A percentile compares a stretch with the other conserved stretches of the same genome.
Evolutionary conservation across 768 basidiomycete species (phyloP).

Genomic region (Rhizopogon vulgaris): DNA sequence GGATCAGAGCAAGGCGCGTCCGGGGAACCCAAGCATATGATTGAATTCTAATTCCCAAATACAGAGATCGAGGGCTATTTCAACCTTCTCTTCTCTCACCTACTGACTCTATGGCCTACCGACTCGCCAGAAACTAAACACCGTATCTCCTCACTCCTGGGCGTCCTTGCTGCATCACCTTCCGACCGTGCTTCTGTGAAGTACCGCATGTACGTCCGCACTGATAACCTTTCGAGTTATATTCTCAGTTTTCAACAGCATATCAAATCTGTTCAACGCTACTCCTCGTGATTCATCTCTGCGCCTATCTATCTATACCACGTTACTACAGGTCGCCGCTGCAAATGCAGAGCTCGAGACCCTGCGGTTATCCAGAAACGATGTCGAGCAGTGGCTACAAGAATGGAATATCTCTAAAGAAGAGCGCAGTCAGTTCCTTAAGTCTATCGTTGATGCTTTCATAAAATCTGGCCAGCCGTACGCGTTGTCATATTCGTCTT

Average conservation of each 20-base stretch:
- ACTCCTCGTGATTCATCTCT: constrained; percentile 60
- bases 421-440: constrained; percentile 62
- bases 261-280: constrained; percentile 80
- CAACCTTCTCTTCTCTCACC: constrained; percentile 72
- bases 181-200: constrained; percentile 52
- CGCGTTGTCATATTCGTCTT: constrained; percentile 21
- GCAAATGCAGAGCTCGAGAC: constrained; percentile 56
- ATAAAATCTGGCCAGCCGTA: constrained; percentile 54
- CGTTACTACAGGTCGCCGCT: constrained; percentile 55
- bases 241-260: constrained; percentile 31
- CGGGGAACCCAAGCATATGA: neutral
- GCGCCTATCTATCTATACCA: constrained; percentile 55
- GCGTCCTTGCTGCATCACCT: constrained; percentile 48
- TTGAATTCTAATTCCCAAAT: constrained; percentile 3
- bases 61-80: constrained; percentile 85
- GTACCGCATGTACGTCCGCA: constrained; percentile 59
- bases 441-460: constrained; percentile 55
- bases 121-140: constrained; percentile 51
- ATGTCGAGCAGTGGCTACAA: constrained; percentile 70
- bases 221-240: neutral
- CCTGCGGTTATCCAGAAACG: constrained; percentile 51
- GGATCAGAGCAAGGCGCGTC: constrained; percentile 69
- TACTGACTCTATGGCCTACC: constrained; percentile 52
- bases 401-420: constrained; percentile 66
- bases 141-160: constrained; percentile 44